Base-by-base conservation (phyloP, 1,284 basidiomycete species). In the Pascua guehoae region DNA sequence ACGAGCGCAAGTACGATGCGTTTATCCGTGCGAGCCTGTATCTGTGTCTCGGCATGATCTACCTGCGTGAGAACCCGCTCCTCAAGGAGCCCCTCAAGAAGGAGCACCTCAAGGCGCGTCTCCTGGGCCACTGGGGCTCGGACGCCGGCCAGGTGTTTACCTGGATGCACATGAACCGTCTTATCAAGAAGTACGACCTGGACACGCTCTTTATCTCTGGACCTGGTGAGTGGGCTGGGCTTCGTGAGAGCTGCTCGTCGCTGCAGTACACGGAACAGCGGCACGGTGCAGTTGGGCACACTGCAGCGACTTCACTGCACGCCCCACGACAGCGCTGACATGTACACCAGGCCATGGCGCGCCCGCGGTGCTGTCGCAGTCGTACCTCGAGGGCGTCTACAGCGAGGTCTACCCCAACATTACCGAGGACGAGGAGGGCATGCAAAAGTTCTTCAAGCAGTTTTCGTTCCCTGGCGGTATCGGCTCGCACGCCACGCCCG, bases 331-430 rank as follows among this genome's bases (percentile, higher is more conserved):
- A 32, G 2, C 14, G 44, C 54, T 56, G 12, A 56, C 49, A 5
- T 61, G 82, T n/a, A n/a, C 91, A 18, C 47, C 63, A 81, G 87
- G 88, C 18, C 88, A 90, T 65, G 88, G 88, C 37, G 91, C 91
- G 4, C 90, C 91, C n/a, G 89, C 84, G 17, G 82, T 92, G 44
- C 83, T 93, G 37, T 82, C 89, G 14, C 86, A 85, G 63, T 83
- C 91, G 38, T 93, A 87, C 86, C 80, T 93, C 56, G 91, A 93
- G 75, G 86, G 88, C 60, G 92, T 87, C 84, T 80, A 92, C 57
- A 90, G 92, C 75, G 86, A 88, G 16, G 92, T 91, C 78, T 85
- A 87, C 71, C 86, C 87, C 2, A 78, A 85, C 63, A 88, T 89
- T 73, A 79, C 84, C 11, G 84, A 86, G 57, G 83, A 87, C 62